Percentiles rank a stretch among this genome's conserved stretches.
Conservation (phyloP, 179 eudicot genomes). For the Camellia oleifera region DNA sequence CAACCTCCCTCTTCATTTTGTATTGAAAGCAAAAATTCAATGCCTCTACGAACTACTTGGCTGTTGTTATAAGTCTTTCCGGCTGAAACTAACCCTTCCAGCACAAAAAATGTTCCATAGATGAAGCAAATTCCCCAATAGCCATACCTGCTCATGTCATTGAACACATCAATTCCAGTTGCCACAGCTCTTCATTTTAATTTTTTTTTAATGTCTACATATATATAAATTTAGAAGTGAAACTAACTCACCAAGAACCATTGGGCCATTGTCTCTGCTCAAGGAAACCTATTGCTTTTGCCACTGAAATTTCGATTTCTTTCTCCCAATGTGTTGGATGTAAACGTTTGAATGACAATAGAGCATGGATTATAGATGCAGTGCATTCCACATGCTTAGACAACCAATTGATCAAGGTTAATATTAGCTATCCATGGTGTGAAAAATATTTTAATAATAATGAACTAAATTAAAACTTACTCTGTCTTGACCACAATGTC, state of each 20-base stretch:
- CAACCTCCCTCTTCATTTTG: slow-evolving; percentile 45
- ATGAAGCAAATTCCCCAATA: slow-evolving; percentile 53
- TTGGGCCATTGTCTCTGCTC: slow-evolving; percentile 33
- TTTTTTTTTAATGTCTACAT: too few relatives aligned
- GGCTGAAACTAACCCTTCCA: slow-evolving; percentile 33
- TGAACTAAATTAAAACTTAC: slow-evolving; percentile 12
- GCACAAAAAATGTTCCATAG: slow-evolving; percentile 38
- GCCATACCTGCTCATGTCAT: slow-evolving; percentile 33
- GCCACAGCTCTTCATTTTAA: neutral
- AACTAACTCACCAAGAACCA: slow-evolving; percentile 36
- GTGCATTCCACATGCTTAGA: slow-evolving; percentile 37
- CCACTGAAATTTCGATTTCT: slow-evolving; percentile 29
- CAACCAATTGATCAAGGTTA: slow-evolving; percentile 5
- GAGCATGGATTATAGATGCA: slow-evolving; percentile 31
- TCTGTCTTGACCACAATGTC: slow-evolving; percentile 28
- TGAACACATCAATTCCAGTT: neutral
- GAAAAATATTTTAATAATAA: neutral
- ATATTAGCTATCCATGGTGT: neutral
- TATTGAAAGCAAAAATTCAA: slow-evolving; percentile 28
- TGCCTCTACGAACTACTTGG: slow-evolving; percentile 33
- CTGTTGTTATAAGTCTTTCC: slow-evolving; percentile 38
- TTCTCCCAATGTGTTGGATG: slow-evolving; percentile 34
- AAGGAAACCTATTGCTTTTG: slow-evolving; percentile 27
- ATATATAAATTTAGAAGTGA: neutral
- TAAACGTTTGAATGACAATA: slow-evolving; percentile 22